Conservation (phyloP, 2,329 filamentous ascomycete species). For the Botryosphaeria dothidea region DNA sequence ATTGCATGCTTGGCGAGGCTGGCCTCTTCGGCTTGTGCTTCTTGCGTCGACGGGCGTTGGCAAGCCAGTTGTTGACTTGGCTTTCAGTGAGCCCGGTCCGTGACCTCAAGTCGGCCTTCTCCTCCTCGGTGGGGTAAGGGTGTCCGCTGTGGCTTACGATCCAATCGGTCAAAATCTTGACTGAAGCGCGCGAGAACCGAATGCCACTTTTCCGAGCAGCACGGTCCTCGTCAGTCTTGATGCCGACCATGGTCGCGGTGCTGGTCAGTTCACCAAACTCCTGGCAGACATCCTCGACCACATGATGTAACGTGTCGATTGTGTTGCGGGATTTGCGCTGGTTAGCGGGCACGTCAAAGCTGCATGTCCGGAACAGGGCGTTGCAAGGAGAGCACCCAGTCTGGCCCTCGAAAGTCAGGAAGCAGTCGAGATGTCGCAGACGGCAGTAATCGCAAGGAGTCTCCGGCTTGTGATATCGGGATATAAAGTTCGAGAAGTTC, state of each 20-base stretch:
- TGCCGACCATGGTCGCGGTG: constrained; percentile 37
- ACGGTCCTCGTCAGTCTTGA: constrained; percentile 32
- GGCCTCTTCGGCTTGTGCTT: constrained; percentile 71
- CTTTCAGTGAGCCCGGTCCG: constrained; percentile 78
- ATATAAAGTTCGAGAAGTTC: constrained; percentile 49
- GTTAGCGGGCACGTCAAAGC: constrained; percentile 41
- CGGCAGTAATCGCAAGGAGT: constrained; percentile 51
- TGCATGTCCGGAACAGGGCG: constrained; percentile 51
- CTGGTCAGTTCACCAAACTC: constrained; percentile 36
- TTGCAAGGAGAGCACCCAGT: constrained; percentile 49
- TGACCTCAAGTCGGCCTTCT: constrained; percentile 76
- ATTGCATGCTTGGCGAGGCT: constrained; percentile 64
- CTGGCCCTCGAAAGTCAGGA: constrained; percentile 43
- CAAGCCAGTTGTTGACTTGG: constrained; percentile 91
- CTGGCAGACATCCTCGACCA: constrained; percentile 41
- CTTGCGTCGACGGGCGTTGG: constrained; percentile 80
- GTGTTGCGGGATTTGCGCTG: constrained; percentile 35
- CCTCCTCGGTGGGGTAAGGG: constrained; percentile 84
- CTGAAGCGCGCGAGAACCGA: constrained; percentile 77
- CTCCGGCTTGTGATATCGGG: constrained; percentile 47
- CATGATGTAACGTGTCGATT: constrained; percentile 50
- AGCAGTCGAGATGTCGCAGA: constrained; percentile 49
- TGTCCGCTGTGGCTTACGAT: constrained; percentile 76
- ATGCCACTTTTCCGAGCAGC: constrained; percentile 64
- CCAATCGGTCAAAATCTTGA: constrained; percentile 83